Evolutionary conservation across 371 early-diverging fungal genomes (phyloP).

Genomic region (Rhizopus arrhizus): DNA sequence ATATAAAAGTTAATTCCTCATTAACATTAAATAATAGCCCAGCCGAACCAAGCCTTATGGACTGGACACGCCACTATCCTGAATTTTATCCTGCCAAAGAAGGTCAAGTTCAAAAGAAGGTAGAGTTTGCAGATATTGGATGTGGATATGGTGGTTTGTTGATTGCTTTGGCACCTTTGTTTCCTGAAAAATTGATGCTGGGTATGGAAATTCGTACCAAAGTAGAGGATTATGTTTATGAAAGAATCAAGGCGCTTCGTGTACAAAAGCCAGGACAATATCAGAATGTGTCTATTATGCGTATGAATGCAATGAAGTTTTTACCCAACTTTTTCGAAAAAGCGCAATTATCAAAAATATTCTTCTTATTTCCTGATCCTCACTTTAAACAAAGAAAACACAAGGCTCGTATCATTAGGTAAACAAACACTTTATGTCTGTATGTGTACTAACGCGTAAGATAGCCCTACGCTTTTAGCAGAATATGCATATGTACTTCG

Average conservation of each 20-base stretch:
- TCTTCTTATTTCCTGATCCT: conserved; percentile 99
- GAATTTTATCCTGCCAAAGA: conserved; percentile 62
- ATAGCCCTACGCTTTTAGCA: conserved; percentile 76
- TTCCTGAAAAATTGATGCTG: conserved; percentile 88
- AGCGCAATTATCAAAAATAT: conserved; percentile 93
- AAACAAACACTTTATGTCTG: conserved; percentile 6
- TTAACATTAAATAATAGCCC: conserved; percentile 62
- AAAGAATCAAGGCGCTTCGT: conserved; percentile 88
- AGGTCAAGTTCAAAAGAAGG: conserved; percentile 54
- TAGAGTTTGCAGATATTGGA: conserved; percentile 98
- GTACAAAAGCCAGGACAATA: conserved; percentile 80
- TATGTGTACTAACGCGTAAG: too few relatives aligned
- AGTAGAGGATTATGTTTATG: conserved; percentile 93
- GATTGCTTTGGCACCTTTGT: conserved; percentile 87
- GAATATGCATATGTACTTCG: conserved; percentile 95
- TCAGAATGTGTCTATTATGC: conserved; percentile 93
- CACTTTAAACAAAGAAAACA: conserved; percentile 99
- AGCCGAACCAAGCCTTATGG: conserved; percentile 77
- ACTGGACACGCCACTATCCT: conserved; percentile 92
- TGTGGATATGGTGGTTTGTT: conserved; percentile 99
- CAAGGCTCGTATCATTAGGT: conserved; percentile 97
- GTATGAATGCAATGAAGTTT: conserved; percentile 99
- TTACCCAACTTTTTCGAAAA: conserved; percentile 97
- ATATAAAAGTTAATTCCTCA: neutral
- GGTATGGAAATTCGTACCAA: conserved; percentile 99